A percentile compares a stretch with the other conserved stretches of the same genome.
phyloP scores from a whole-genome alignment of 371 early-diverging fungal species.

The Mortierella sp. region DNA sequence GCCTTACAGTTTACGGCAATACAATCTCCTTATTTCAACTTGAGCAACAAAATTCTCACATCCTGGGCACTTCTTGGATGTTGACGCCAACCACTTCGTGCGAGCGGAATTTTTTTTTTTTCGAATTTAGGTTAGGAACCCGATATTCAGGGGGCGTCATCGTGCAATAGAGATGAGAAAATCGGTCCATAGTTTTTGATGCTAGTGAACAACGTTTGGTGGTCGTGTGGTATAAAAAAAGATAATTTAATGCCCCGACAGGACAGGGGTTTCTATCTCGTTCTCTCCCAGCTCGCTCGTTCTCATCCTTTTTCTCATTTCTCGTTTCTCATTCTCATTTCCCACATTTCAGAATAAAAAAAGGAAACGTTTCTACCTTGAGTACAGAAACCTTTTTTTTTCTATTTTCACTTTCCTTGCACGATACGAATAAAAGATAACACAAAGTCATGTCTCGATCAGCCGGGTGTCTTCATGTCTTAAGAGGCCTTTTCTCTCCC shows the following conservation, averaged over 20 bases:
- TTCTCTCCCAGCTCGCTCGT: background rate
- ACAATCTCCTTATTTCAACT: too few relatives aligned
- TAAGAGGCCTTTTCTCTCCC: constrained; percentile 41
- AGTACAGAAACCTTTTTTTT: too few relatives aligned
- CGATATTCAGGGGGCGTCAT: too few relatives aligned
- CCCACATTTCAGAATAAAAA: background rate
- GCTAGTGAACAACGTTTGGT: background rate
- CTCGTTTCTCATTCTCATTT: constrained; percentile 1
- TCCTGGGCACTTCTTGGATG: too few relatives aligned
- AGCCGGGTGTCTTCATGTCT: constrained; percentile 42
- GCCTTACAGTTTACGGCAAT: too few relatives aligned
- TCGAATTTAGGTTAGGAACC: too few relatives aligned
- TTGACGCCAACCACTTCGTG: too few relatives aligned
- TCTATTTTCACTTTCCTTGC: too few relatives aligned
- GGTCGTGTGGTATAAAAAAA: background rate
- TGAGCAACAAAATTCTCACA: too few relatives aligned
- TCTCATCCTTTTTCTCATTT: background rate
- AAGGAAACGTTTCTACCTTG: background rate
- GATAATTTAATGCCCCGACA: background rate
- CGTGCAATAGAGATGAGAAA: too few relatives aligned
- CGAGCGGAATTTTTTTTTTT: too few relatives aligned
- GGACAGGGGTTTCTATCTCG: background rate
- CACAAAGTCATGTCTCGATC: constrained; percentile 15
- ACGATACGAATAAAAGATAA: background rate
- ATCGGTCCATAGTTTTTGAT: too few relatives aligned